Evolutionary conservation across 768 basidiomycete species (phyloP).

Genomic region (Trametes villosa): DNA sequence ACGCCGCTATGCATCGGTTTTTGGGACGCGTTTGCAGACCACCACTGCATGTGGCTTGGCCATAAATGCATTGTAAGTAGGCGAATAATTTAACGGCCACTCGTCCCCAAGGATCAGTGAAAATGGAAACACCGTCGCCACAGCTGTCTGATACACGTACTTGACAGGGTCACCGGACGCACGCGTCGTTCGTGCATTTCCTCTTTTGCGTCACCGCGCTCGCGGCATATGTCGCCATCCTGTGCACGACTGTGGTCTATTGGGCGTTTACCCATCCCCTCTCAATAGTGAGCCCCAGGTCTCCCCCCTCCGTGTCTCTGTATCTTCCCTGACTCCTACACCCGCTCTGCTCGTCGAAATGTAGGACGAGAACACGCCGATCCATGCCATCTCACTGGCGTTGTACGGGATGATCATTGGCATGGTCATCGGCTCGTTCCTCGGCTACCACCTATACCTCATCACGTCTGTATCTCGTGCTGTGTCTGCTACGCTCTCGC

Average conservation of each 20-base stretch:
- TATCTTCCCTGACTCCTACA: not conserved
- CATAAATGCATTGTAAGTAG: slow-evolving; percentile 71
- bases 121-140: too few relatives aligned
- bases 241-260: slow-evolving; percentile 58
- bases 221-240: slow-evolving; percentile 58
- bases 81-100: not conserved
- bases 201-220: slow-evolving; percentile 65
- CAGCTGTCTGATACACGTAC: not conserved
- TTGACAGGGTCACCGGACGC: slow-evolving; percentile 77
- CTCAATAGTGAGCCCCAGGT: slow-evolving; percentile 53
- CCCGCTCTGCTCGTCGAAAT: not conserved
- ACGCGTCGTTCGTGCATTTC: slow-evolving; percentile 84
- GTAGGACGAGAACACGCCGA: slow-evolving; percentile 67
- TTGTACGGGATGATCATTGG: slow-evolving; percentile 61
- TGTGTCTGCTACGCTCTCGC: not conserved
- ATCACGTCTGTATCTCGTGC: slow-evolving; percentile 55
- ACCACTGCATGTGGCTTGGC: slow-evolving; percentile 87
- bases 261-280: slow-evolving; percentile 70
- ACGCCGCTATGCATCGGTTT: not conserved
- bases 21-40: slow-evolving; percentile 52
- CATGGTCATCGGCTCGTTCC: slow-evolving; percentile 76
- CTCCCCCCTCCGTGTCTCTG: not conserved
- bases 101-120: too few relatives aligned
- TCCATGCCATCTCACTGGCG: slow-evolving; percentile 73
- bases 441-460: slow-evolving; percentile 76